A percentile compares a stretch with the other conserved stretches of the same genome.
Conservation (phyloP, 116 monocot species). For the Cymodocea nodosa region DNA sequence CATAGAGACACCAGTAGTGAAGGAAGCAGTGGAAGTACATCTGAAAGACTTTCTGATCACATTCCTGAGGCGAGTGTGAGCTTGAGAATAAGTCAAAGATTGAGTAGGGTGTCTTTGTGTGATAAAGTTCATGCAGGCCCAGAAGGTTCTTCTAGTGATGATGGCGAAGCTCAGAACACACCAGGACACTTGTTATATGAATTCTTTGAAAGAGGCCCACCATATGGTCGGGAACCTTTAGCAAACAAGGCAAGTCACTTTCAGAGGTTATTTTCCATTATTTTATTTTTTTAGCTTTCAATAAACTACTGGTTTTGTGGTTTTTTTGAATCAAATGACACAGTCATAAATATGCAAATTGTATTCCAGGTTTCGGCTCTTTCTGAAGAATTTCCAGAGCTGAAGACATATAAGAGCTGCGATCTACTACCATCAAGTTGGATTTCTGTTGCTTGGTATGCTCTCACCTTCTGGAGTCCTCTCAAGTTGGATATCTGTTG, state of each 20-base stretch:
- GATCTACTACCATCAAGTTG: conserved; percentile 57
- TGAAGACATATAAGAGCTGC: conserved; percentile 53
- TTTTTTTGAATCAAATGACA: background rate
- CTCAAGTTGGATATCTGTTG: conserved; percentile 5
- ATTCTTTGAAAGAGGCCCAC: conserved; percentile 51
- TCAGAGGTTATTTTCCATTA: background rate
- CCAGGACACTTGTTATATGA: conserved; percentile 27
- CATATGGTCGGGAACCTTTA: conserved; percentile 45
- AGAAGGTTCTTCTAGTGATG: conserved; percentile 24
- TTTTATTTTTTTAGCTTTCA: background rate
- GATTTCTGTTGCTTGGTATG: conserved; percentile 75
- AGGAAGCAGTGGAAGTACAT: conserved; percentile 19
- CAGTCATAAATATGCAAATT: background rate
- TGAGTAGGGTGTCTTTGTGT: conserved; percentile 11
- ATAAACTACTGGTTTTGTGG: background rate
- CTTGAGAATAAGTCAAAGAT: conserved; percentile 8
- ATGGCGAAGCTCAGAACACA: conserved; percentile 18
- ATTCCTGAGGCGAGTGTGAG: background rate
- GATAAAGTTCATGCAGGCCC: conserved; percentile 4
- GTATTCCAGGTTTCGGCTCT: conserved; percentile 20
- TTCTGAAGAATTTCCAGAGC: conserved; percentile 37
- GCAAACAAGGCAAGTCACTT: conserved; percentile 35
- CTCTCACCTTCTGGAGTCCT: background rate
- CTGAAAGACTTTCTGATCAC: background rate
- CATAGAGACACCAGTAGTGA: conserved; percentile 45